Percentiles rank a stretch among this genome's conserved stretches.
These are phyloP conservation scores for Clarireedia homoeocarpa DNA, from an alignment of 2,329 filamentous ascomycete genomes.

Conservation along the genomic window DNA sequence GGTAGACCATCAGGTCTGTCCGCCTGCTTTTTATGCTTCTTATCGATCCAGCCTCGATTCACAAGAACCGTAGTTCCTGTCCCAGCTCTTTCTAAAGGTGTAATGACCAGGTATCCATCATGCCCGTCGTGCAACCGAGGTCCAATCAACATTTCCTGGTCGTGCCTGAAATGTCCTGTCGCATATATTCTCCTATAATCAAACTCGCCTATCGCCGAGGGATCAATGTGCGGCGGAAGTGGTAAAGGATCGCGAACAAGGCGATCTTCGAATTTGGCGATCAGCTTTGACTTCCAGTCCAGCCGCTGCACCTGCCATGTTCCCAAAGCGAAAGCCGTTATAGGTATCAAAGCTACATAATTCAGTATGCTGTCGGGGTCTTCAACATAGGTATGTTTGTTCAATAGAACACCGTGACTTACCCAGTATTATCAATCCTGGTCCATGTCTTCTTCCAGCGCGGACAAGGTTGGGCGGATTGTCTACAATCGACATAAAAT, in stretches of 20 bases:
- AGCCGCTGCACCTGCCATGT: constrained; percentile 94
- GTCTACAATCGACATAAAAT: constrained; percentile 81
- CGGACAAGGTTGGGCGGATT: constrained; percentile 76
- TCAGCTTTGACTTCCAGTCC: constrained; percentile 86
- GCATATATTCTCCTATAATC: constrained; percentile 82
- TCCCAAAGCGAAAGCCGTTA: constrained; percentile 84
- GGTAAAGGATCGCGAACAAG: constrained; percentile 79
- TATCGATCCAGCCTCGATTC: constrained; percentile 86
- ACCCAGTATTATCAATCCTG: constrained; percentile 73
- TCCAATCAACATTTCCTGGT: constrained; percentile 93
- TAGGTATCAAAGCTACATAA: constrained; percentile 57
- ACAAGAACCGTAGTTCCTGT: constrained; percentile 68
- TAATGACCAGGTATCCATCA: constrained; percentile 86
- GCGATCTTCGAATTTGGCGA: constrained; percentile 88
- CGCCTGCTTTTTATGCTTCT: constrained; percentile 59
- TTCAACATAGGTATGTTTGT: too few species aligned
- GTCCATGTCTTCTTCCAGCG: constrained; percentile 63
- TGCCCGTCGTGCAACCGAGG: constrained; percentile 83
- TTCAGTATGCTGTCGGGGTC: background rate
- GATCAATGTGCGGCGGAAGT: constrained; percentile 75
- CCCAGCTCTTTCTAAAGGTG: constrained; percentile 69
- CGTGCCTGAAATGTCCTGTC: constrained; percentile 68
- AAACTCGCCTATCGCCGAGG: constrained; percentile 75
- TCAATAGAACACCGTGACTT: constrained; percentile 11
- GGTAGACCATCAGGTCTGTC: constrained; percentile 58